These are phyloP conservation scores for Sisymbrium altissimum DNA, from an alignment of 345 rosid genomes.

Conservation along the genomic window DNA sequence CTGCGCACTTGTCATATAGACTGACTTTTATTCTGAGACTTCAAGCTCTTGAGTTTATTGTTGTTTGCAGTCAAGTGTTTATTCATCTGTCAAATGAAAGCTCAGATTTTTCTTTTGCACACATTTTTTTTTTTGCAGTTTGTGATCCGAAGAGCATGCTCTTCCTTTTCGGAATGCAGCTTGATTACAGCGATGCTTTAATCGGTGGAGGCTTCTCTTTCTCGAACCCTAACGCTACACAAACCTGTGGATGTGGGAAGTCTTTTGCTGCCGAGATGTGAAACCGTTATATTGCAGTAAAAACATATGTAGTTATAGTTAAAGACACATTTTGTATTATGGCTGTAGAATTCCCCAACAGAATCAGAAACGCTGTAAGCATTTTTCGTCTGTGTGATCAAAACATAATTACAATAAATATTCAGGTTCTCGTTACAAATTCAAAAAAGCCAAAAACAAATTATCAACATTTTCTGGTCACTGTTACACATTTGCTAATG, in stretches of 20 bases:
- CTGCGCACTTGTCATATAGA: background rate
- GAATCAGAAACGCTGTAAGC: background rate
- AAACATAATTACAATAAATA: background rate
- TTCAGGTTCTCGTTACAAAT: background rate
- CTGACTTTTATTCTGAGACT: background rate
- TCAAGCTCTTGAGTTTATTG: background rate
- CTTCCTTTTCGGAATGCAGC: constrained; percentile 88
- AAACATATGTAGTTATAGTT: constrained; percentile 2
- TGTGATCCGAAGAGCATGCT: constrained; percentile 99
- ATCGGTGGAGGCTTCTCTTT: constrained; percentile 97
- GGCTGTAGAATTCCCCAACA: constrained; percentile 6
- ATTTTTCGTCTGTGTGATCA: background rate
- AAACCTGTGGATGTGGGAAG: constrained; percentile 78
- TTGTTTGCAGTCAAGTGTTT: background rate
- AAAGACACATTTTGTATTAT: background rate
- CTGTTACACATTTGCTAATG: background rate
- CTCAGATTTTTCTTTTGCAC: background rate
- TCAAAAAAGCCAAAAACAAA: background rate
- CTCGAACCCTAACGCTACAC: constrained; percentile 92
- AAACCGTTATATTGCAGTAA: constrained; percentile 17
- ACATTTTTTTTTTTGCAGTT: constrained; percentile 51
- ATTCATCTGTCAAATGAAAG: background rate
- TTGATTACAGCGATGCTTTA: constrained; percentile 91
- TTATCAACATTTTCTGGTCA: background rate
- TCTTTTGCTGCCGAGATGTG: constrained; percentile 69